Base-by-base conservation (phyloP, 2,329 filamentous ascomycete species). In the Colletotrichum viniferum region DNA sequence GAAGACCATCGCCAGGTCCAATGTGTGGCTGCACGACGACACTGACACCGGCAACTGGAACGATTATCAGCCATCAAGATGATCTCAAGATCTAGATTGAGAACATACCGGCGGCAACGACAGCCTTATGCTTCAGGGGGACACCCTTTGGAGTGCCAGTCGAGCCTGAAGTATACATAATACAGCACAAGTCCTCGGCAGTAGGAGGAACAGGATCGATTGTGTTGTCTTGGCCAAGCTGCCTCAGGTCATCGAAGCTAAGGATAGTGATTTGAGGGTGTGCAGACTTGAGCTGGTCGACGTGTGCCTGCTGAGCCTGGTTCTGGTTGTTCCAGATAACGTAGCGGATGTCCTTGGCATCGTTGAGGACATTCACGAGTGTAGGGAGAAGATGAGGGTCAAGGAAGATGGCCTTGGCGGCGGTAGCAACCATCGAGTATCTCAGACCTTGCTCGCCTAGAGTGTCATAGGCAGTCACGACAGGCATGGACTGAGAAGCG, bases 121-220 rank as follows among this genome's bases (percentile, higher is more conserved):
- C 92, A 79, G 93, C 93, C 80, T 87, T 91, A 85, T 97, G 95
- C 80, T 91, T 94, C 80, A 96, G 86, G 24, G 94, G 89, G 28
- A 95, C 95, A 82, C 95, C 95, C 89, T 97, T 97, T 72, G 95
- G 95, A 1, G 94, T 92, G 71, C 95, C 95, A 3, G 94, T 96
- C 7, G 94, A 95, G 64, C 95, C 95, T 43, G 94, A 96, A 2
- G 95, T 97, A 83, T 90, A 90, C 88, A 90, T 90, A 80, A 90
- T 90, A 82, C 95, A 96, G 86, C 93, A 95, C 21, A 96, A 90
- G 82, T 96, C 94, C 67, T 96, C 93, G 5, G 93, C 86, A 62
- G 87, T 84, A 8, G 95, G 94, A 30, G 94, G 92, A 5, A 93
- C 91, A 4, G 93, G 89, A 16, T 95, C 92, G 43, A 91, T 89